These are phyloP conservation scores for Fusarium sp. DNA, from an alignment of 2,329 filamentous ascomycete species.

Conservation along the genomic window DNA sequence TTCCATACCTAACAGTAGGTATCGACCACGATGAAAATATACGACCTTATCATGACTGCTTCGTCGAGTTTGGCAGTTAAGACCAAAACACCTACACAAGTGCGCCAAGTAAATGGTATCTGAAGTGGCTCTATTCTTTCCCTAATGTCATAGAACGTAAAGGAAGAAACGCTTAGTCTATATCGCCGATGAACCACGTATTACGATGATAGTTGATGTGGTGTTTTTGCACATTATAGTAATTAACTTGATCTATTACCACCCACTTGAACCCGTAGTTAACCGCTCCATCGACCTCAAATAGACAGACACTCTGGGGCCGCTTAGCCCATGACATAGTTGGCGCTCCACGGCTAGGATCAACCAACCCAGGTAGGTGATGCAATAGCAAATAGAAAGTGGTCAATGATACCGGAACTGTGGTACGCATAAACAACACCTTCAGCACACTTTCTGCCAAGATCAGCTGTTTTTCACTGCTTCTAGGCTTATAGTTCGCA, in stretches of 20 bases:
- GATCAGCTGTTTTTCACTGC: slow-evolving; percentile 42
- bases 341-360: background rate
- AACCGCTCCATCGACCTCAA: slow-evolving; percentile 33
- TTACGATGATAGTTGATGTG: too few relatives aligned
- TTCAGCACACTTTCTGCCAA: slow-evolving; percentile 19
- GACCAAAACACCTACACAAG: background rate
- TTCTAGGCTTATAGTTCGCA: slow-evolving; percentile 31
- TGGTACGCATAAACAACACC: slow-evolving; percentile 26
- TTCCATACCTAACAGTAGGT: background rate
- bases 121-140: too few relatives aligned
- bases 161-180: too few relatives aligned
- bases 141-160: too few relatives aligned
- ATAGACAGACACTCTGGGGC: slow-evolving; percentile 25
- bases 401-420: slow-evolving; percentile 4
- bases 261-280: slow-evolving; percentile 4
- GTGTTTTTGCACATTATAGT: too few relatives aligned
- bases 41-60: slow-evolving; percentile 1
- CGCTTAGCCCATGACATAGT: slow-evolving; percentile 14
- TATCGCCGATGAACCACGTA: too few relatives aligned
- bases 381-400: background rate
- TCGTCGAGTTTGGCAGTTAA: background rate
- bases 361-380: slow-evolving; percentile 1
- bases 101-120: too few relatives aligned
- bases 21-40: slow-evolving; percentile 3
- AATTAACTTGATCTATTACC: too few relatives aligned